These are phyloP conservation scores for Hyaloscypha hepaticicola DNA, from an alignment of 495 filamentous ascomycete species.

Conservation along the genomic window DNA sequence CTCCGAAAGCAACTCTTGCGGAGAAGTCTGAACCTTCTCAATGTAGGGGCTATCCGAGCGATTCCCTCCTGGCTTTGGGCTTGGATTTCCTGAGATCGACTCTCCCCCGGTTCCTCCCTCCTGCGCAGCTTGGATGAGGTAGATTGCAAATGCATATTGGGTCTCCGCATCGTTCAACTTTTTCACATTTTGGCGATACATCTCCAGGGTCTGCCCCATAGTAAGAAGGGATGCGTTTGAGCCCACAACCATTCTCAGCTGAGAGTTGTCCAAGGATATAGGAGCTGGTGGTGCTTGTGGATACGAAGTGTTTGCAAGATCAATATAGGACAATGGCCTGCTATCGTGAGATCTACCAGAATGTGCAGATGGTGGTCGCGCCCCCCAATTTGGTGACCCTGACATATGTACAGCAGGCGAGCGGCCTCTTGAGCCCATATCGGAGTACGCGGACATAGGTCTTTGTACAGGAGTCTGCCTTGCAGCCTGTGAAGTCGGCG, in stretches of 20 bases:
- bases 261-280: conserved; percentile 73
- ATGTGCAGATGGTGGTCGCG: conserved; percentile 58
- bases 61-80: conserved; percentile 37
- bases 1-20: conserved; percentile 75
- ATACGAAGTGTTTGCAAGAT: conserved; percentile 86
- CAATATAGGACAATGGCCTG: conserved; percentile 77
- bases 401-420: conserved; percentile 50
- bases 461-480: conserved; percentile 57
- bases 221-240: conserved; percentile 86
- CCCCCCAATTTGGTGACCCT: conserved; percentile 46
- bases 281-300: conserved; percentile 72
- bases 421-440: conserved; percentile 58
- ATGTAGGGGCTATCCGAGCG: conserved; percentile 41
- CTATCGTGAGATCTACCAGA: conserved; percentile 72
- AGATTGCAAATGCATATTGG: conserved; percentile 94
- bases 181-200: conserved; percentile 96
- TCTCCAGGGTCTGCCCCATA: conserved; percentile 88
- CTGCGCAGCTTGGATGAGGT: conserved; percentile 83
- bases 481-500: conserved; percentile 48
- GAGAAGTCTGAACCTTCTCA: conserved; percentile 35
- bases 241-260: conserved; percentile 75
- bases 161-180: conserved; percentile 87
- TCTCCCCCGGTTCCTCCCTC: conserved; percentile 53
- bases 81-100: conserved; percentile 39
- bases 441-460: conserved; percentile 73